These are phyloP conservation scores for Selaginella tamariscina DNA, from an alignment of 75 land plant genomes.

Conservation along the genomic window DNA sequence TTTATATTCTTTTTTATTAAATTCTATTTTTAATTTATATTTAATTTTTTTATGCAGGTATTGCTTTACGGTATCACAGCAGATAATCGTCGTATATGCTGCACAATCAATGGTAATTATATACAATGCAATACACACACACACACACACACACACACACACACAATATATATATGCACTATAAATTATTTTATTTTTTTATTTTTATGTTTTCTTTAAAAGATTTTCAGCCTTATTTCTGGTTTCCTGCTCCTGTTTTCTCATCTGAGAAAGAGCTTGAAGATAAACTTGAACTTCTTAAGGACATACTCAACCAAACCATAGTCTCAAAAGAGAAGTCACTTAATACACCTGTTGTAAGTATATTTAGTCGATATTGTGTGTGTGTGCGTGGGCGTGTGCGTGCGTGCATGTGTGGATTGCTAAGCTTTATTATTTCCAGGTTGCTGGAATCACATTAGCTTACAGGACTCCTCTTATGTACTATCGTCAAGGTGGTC, in stretches of 20 bases:
- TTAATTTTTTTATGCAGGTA: constrained; percentile 14
- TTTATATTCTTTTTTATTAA: neutral
- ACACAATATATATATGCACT: too few species aligned
- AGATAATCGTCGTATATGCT: constrained; percentile 17
- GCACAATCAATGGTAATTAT: constrained; percentile 20
- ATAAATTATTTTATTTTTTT: neutral
- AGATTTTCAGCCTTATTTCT: constrained; percentile 33
- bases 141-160: too few species aligned
- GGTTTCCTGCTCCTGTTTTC: constrained; percentile 29
- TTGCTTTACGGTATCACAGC: constrained; percentile 19
- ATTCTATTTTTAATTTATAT: neutral
- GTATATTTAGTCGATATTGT: neutral
- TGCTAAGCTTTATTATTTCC: constrained; percentile 7
- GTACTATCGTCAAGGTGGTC: constrained; percentile 33
- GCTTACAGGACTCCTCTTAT: constrained; percentile 25
- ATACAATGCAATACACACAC: too few species aligned
- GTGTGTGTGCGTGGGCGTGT: neutral
- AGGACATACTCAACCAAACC: constrained; percentile 18
- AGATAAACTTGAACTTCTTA: constrained; percentile 16
- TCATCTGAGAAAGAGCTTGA: constrained; percentile 12
- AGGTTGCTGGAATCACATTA: constrained; percentile 25
- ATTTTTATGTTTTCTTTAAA: constrained; percentile 1
- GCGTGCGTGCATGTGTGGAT: neutral
- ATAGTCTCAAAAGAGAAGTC: constrained; percentile 15
- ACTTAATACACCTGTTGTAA: constrained; percentile 16